Conservation (phyloP, 441 rosid species). For the Brassica balearica region DNA sequence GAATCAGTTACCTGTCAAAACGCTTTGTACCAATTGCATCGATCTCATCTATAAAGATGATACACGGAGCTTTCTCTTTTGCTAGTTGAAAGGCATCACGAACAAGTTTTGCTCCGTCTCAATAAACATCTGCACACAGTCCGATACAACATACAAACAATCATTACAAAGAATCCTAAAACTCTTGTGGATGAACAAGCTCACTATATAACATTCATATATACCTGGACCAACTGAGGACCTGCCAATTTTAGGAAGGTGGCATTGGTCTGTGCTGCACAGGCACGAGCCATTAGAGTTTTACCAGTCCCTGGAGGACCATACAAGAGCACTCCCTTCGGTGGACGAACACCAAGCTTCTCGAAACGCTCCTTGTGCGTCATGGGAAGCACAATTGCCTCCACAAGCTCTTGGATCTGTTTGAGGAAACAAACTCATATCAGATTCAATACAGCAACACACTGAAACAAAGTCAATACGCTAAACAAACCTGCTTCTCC, state of each 20-base stretch:
- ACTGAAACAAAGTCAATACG: background rate
- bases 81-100: slow-evolving; percentile 99
- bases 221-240: slow-evolving; percentile 98
- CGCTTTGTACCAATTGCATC: slow-evolving; percentile 99
- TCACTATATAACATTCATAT: background rate
- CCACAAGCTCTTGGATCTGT: slow-evolving; percentile 98
- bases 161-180: background rate
- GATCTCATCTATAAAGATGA: slow-evolving; percentile 96
- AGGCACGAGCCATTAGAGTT: slow-evolving; percentile 98
- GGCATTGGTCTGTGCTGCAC: slow-evolving; percentile 98
- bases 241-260: slow-evolving; percentile 97
- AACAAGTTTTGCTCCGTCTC: slow-evolving; percentile 99
- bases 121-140: slow-evolving; percentile 77
- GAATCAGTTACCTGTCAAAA: slow-evolving; percentile 71
- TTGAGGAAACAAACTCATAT: background rate
- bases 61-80: slow-evolving; percentile 98
- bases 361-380: slow-evolving; percentile 93
- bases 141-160: background rate
- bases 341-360: slow-evolving; percentile 94
- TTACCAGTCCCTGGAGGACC: slow-evolving; percentile 99
- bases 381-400: slow-evolving; percentile 98
- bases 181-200: background rate
- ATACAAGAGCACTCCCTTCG: slow-evolving; percentile 93
- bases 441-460: background rate
- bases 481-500: slow-evolving; percentile 58